Conservation (phyloP, 805 yeast species). For the Metschnikowia borealis region DNA sequence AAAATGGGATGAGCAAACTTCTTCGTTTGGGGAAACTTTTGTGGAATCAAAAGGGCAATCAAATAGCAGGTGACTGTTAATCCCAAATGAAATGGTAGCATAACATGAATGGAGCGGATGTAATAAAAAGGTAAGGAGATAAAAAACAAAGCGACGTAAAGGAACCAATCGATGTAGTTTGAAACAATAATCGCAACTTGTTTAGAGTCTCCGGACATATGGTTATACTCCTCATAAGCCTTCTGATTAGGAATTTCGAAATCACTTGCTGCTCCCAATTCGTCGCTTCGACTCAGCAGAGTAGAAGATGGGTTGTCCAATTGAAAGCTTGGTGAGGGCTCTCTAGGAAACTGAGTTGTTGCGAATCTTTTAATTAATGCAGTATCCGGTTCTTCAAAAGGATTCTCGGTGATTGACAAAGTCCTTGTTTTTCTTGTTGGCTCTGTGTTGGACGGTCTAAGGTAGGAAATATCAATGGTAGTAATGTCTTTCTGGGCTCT, state of each 20-base stretch:
- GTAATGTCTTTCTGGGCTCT: constrained; percentile 32
- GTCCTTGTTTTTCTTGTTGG: constrained; percentile 3
- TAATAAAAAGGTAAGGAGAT: constrained; percentile 61
- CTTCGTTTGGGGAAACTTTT: constrained; percentile 42
- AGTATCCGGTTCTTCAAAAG: background rate
- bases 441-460: constrained; percentile 4
- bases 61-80: constrained; percentile 57
- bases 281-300: background rate
- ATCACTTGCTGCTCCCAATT: background rate
- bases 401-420: constrained; percentile 7
- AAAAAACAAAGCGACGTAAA: constrained; percentile 46
- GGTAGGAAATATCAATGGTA: constrained; percentile 29
- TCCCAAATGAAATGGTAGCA: constrained; percentile 60
- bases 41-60: constrained; percentile 44
- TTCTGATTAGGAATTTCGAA: background rate
- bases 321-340: constrained; percentile 1
- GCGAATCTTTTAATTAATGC: background rate
- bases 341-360: background rate
- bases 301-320: background rate
- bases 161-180: constrained; percentile 52
- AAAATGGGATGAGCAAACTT: constrained; percentile 68
- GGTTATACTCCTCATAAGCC: constrained; percentile 2
- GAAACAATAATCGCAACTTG: constrained; percentile 34
- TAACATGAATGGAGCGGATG: constrained; percentile 43
- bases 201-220: constrained; percentile 17